Percentiles rank a stretch among this genome's conserved stretches.
Conservation (phyloP, 23 red algal species). For the Gracilaria caudata region DNA sequence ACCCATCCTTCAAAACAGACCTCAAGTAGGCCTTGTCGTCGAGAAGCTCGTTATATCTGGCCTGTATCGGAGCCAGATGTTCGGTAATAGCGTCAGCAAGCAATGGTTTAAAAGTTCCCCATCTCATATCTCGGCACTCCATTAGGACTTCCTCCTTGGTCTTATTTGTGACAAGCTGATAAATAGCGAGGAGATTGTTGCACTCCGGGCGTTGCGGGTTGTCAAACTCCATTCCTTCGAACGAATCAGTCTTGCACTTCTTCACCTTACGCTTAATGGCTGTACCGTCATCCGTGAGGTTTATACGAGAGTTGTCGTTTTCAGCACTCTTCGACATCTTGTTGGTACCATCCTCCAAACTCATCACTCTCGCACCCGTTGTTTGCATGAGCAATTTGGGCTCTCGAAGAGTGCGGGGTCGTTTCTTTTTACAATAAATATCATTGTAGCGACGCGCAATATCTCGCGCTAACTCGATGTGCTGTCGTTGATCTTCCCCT, state of each 20-base stretch:
- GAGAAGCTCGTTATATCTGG: slow-evolving; percentile 73
- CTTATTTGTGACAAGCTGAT: slow-evolving; percentile 74
- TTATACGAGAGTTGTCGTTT: slow-evolving; percentile 90
- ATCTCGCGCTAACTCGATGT: slow-evolving; percentile 92
- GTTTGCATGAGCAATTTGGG: slow-evolving; percentile 83
- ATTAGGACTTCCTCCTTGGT: slow-evolving; percentile 68
- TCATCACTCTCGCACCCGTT: slow-evolving; percentile 86
- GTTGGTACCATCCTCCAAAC: slow-evolving; percentile 91
- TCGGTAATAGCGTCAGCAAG: slow-evolving; percentile 85
- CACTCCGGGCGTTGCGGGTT: slow-evolving; percentile 89
- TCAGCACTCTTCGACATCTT: slow-evolving; percentile 97
- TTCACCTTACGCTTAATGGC: slow-evolving; percentile 87
- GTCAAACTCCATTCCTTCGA: slow-evolving; percentile 78
- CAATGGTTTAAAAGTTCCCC: slow-evolving; percentile 87
- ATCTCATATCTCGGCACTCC: slow-evolving; percentile 72
- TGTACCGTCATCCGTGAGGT: slow-evolving; percentile 81
- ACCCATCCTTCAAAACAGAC: slow-evolving; percentile 71
- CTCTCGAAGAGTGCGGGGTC: slow-evolving; percentile 78
- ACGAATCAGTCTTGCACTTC: slow-evolving; percentile 94
- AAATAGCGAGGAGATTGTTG: slow-evolving; percentile 92
- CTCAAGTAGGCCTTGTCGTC: slow-evolving; percentile 71
- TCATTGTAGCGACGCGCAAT: slow-evolving; percentile 94
- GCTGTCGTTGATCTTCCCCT: slow-evolving; percentile 98
- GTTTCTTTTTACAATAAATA: slow-evolving; percentile 76
- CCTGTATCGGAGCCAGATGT: slow-evolving; percentile 83